Conservation (phyloP, 805 yeast genomes). For the Candida glaebosa region DNA sequence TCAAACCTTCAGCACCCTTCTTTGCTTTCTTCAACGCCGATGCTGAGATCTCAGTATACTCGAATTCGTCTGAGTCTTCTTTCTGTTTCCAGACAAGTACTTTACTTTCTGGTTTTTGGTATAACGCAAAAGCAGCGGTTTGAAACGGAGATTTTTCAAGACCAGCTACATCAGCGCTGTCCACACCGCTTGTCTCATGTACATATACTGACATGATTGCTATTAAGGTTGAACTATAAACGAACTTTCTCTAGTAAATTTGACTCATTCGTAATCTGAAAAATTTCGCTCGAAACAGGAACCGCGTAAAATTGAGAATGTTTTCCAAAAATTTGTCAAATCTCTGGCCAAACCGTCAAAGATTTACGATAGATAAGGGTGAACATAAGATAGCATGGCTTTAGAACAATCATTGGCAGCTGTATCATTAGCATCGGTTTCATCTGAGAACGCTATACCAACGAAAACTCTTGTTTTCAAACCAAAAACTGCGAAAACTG, state of each 20-base stretch:
- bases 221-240: neutral
- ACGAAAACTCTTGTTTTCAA: slow-evolving; percentile 82
- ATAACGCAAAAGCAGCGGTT: slow-evolving; percentile 81
- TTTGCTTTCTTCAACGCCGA: slow-evolving; percentile 94
- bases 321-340: no score
- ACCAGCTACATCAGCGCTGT: slow-evolving; percentile 58
- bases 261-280: slow-evolving; percentile 1
- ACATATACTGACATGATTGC: slow-evolving; percentile 52
- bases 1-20: slow-evolving; percentile 90
- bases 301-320: neutral
- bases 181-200: slow-evolving; percentile 70
- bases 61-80: slow-evolving; percentile 50
- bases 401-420: slow-evolving; percentile 66
- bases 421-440: slow-evolving; percentile 56
- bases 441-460: slow-evolving; percentile 48
- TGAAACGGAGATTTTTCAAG: slow-evolving; percentile 68
- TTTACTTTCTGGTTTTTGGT: slow-evolving; percentile 48
- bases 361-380: neutral
- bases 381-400: slow-evolving; percentile 43
- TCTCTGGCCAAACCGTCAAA: no score
- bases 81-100: slow-evolving; percentile 57
- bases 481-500: slow-evolving; percentile 85
- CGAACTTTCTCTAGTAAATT: neutral
- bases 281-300: neutral
- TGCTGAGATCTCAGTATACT: slow-evolving; percentile 75